Evolutionary conservation across 805 yeast species (phyloP).

Genomic region (Diddensiella santjacobensis): DNA sequence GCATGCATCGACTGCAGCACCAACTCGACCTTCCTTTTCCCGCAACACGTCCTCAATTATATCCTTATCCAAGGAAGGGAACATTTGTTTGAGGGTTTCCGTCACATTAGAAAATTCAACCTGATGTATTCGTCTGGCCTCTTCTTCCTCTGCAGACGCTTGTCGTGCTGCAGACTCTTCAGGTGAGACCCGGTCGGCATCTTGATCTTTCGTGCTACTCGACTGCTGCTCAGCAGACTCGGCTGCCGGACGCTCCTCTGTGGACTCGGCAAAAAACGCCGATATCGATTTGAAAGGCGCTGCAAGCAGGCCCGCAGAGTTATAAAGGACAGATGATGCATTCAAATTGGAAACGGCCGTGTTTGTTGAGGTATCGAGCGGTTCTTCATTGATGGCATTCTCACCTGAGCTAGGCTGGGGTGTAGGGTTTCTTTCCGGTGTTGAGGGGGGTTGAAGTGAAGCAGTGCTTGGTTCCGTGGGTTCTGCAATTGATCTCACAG

Average conservation of each 20-base stretch:
- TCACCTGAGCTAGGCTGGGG: conserved; percentile 3
- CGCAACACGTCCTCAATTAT: conserved; percentile 66
- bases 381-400: background rate
- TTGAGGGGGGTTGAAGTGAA: conserved; percentile 22
- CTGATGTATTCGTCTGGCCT: conserved; percentile 38
- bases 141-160: conserved; percentile 37
- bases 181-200: conserved; percentile 18
- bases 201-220: background rate
- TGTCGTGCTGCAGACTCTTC: conserved; percentile 35
- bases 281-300: conserved; percentile 44
- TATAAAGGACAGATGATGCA: conserved; percentile 33
- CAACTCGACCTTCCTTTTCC: conserved; percentile 63
- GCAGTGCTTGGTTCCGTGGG: conserved; percentile 7
- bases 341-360: conserved; percentile 15
- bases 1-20: conserved; percentile 68
- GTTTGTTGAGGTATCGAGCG: conserved; percentile 10
- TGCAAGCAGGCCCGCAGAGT: conserved; percentile 48
- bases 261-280: conserved; percentile 27
- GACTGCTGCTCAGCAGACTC: conserved; percentile 7
- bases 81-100: conserved; percentile 58
- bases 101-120: conserved; percentile 47
- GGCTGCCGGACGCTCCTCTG: conserved; percentile 9
- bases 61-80: conserved; percentile 67
- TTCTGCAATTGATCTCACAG: conserved; percentile 44
- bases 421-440: conserved; percentile 18